Conservation (phyloP, 495 filamentous ascomycete species). For the Glarea lozoyensis region DNA sequence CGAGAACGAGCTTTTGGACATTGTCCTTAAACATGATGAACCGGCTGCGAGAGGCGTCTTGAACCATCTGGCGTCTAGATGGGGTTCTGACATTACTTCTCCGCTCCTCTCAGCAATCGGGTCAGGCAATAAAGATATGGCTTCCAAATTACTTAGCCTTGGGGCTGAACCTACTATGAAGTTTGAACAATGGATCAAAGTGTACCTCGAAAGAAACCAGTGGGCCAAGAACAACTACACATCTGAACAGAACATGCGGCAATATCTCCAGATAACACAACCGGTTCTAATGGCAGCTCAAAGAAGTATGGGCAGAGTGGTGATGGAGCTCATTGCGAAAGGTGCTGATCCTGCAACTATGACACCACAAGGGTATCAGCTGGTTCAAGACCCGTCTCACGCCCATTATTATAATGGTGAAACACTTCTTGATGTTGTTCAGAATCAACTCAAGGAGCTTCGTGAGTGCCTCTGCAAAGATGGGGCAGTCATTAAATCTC, state of each 20-base stretch:
- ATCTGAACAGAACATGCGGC: conserved; percentile 33
- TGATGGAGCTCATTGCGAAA: conserved; percentile 44
- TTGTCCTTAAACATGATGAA: conserved; percentile 48
- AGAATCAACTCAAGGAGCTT: conserved; percentile 37
- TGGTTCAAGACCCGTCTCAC: conserved; percentile 17
- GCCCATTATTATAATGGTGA: conserved; percentile 22
- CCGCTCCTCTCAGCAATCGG: conserved; percentile 38
- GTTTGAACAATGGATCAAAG: conserved; percentile 34
- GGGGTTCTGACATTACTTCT: conserved; percentile 16
- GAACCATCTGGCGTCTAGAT: conserved; percentile 41
- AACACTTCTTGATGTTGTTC: conserved; percentile 48
- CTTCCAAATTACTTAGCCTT: conserved; percentile 33
- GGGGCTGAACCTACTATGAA: conserved; percentile 32
- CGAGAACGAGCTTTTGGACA: conserved; percentile 43
- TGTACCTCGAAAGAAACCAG: conserved; percentile 18
- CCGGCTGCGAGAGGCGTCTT: conserved; percentile 52
- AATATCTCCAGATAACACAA: conserved; percentile 35
- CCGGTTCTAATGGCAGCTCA: conserved; percentile 50
- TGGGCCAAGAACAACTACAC: conserved; percentile 18
- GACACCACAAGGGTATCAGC: conserved; percentile 24
- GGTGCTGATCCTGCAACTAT: conserved; percentile 51
- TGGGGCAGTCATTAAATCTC: conserved; percentile 9
- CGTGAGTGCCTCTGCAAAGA: conserved; percentile 28
- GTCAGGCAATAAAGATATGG: conserved; percentile 25
- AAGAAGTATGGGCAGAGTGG: conserved; percentile 38